phyloP scores from a whole-genome alignment of 2,329 filamentous ascomycete genomes.

The Fusarium graminum region DNA sequence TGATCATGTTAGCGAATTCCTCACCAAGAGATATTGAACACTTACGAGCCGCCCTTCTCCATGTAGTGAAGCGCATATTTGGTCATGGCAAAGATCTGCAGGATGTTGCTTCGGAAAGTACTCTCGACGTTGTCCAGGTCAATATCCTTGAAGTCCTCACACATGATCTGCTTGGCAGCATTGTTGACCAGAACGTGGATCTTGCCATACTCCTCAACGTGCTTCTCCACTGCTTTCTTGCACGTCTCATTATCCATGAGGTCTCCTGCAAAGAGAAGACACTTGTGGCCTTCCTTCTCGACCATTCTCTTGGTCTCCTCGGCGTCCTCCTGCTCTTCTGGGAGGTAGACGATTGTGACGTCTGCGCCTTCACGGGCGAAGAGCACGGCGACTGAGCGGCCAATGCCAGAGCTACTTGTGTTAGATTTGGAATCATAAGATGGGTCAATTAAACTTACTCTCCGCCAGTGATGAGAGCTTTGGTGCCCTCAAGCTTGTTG shows the following conservation, averaged over 20 bases:
- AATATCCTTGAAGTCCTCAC: slow-evolving; percentile 65
- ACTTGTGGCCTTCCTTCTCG: slow-evolving; percentile 63
- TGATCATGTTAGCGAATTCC: slow-evolving; percentile 32
- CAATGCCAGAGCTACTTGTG: slow-evolving; percentile 63
- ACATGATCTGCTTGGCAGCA: slow-evolving; percentile 68
- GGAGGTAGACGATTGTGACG: slow-evolving; percentile 67
- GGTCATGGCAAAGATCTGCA: slow-evolving; percentile 70
- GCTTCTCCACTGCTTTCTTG: slow-evolving; percentile 63
- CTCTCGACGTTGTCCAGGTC: slow-evolving; percentile 67
- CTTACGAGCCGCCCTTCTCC: slow-evolving; percentile 61
- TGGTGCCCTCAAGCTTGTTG: slow-evolving; percentile 63
- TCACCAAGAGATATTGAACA: slow-evolving; percentile 3
- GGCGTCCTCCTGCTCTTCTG: slow-evolving; percentile 68
- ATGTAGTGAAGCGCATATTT: slow-evolving; percentile 69
- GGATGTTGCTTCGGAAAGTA: slow-evolving; percentile 68
- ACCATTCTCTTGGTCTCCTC: slow-evolving; percentile 65
- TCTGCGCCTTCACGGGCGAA: slow-evolving; percentile 71
- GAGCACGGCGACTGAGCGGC: slow-evolving; percentile 65
- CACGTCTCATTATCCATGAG: slow-evolving; percentile 65
- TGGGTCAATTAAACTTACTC: slow-evolving; percentile 57
- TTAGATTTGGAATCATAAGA: rapidly evolving
- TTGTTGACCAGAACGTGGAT: slow-evolving; percentile 70
- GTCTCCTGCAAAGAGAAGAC: slow-evolving; percentile 62
- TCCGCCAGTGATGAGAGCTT: slow-evolving; percentile 67
- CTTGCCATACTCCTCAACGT: slow-evolving; percentile 62